These are phyloP conservation scores for Gossypium stocksii DNA, from an alignment of 345 rosid genomes.

Conservation along the genomic window DNA sequence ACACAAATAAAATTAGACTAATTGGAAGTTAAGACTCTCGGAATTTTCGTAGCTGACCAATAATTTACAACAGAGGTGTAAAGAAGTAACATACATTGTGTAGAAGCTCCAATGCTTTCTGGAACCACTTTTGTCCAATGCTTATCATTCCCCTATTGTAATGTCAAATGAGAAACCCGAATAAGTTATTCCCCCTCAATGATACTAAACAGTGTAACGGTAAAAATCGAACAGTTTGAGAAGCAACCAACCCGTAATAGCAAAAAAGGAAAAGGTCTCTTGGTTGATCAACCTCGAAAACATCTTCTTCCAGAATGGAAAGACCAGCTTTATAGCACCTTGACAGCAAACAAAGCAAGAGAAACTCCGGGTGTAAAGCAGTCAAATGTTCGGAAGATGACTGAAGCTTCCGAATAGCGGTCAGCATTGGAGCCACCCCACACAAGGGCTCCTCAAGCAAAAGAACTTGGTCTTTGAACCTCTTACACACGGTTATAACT, in stretches of 20 bases:
- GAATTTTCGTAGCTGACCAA: conserved; percentile 1
- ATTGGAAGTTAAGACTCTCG: conserved; percentile 3
- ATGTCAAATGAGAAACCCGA: conserved; percentile 18
- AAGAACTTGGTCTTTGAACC: conserved; percentile 66
- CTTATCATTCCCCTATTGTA: conserved; percentile 84
- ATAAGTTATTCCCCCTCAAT: neutral
- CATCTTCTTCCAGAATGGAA: conserved; percentile 74
- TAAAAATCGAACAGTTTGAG: conserved; percentile 13
- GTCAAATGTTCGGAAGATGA: conserved; percentile 72
- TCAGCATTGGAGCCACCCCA: conserved; percentile 67
- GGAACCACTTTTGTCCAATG: conserved; percentile 74
- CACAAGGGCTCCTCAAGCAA: conserved; percentile 53
- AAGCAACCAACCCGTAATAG: conserved; percentile 73
- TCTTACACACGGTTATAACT: conserved; percentile 74
- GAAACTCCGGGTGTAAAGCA: conserved; percentile 82
- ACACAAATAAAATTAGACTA: conserved; percentile 3
- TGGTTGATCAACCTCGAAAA: conserved; percentile 83
- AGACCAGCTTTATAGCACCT: conserved; percentile 74
- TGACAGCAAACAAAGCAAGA: conserved; percentile 73
- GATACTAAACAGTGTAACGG: neutral
- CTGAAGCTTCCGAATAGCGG: conserved; percentile 67
- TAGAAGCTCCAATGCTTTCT: conserved; percentile 88
- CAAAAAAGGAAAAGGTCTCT: conserved; percentile 85
- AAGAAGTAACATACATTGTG: conserved; percentile 49
- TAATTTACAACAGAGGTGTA: conserved; percentile 9